Conservation (phyloP, 2,329 filamentous ascomycete genomes). For the Fusarium euwallaceae region DNA sequence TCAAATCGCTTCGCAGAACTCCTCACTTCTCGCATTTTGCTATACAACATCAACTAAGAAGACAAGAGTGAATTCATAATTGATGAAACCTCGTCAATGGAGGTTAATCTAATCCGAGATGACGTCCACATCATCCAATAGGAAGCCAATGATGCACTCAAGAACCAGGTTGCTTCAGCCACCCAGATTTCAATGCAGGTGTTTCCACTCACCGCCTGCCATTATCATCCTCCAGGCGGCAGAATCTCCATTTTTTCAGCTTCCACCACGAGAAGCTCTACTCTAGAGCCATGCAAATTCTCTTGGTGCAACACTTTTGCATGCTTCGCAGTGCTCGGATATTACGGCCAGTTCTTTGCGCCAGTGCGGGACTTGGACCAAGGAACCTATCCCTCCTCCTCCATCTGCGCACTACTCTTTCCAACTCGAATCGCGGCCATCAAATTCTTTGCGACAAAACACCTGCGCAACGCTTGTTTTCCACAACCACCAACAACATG, state of each 20-base stretch:
- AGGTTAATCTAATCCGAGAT: not conserved
- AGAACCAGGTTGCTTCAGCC: not conserved
- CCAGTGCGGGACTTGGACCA: conserved; percentile 16
- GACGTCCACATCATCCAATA: not conserved
- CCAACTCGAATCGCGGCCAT: conserved; percentile 4
- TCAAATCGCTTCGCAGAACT: not conserved
- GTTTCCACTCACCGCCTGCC: conserved; percentile 2
- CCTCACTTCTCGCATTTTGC: not conserved
- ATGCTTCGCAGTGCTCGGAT: conserved; percentile 31
- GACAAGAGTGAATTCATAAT: not conserved
- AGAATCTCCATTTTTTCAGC: conserved; percentile 3
- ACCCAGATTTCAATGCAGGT: not conserved
- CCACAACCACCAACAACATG: conserved; percentile 40
- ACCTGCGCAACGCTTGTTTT: conserved; percentile 30
- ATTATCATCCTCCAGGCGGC: not conserved
- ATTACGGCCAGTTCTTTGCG: conserved; percentile 36
- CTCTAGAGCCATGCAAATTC: conserved; percentile 29
- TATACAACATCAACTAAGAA: not conserved
- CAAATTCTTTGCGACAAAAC: conserved; percentile 10
- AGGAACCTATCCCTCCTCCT: not conserved
- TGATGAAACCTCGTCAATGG: not conserved
- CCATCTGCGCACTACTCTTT: conserved; percentile 4
- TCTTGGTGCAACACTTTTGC: conserved; percentile 32
- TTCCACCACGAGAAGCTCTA: conserved; percentile 10
- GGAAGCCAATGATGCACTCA: not conserved